Evolutionary conservation across 441 rosid species (phyloP).

Genomic region (Bruguiera hainesii): DNA sequence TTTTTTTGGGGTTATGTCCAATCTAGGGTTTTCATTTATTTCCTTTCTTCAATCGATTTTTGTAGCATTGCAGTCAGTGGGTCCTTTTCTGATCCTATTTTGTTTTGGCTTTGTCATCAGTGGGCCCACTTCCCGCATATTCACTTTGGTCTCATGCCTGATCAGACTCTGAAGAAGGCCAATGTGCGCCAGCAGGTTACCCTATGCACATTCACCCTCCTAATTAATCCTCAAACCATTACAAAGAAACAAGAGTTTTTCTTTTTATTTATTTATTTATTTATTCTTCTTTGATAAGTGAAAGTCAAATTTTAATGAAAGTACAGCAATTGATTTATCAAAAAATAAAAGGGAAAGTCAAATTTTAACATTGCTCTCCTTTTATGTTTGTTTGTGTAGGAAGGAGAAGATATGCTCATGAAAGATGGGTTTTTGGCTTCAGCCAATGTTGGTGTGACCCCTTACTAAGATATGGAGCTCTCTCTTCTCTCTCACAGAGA

Average conservation of each 20-base stretch:
- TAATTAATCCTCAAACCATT: neutral
- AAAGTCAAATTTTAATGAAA: too few relatives aligned
- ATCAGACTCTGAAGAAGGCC: slow-evolving; percentile 86
- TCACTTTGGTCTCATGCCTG: slow-evolving; percentile 97
- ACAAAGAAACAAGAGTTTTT: too few relatives aligned
- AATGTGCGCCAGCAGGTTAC: slow-evolving; percentile 70
- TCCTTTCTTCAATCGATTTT: neutral
- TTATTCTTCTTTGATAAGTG: neutral
- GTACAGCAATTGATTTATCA: too few relatives aligned
- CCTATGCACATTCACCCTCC: neutral
- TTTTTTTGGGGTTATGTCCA: neutral
- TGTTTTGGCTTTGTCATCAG: slow-evolving; percentile 33
- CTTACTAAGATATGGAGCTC: slow-evolving; percentile 37
- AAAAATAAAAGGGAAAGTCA: neutral
- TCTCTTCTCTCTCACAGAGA: neutral
- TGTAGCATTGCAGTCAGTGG: too few relatives aligned
- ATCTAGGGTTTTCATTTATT: slow-evolving; percentile 22
- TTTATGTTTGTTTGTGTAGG: slow-evolving; percentile 33
- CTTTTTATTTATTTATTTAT: neutral
- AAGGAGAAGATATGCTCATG: slow-evolving; percentile 69
- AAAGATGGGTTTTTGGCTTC: slow-evolving; percentile 79
- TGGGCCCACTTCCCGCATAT: slow-evolving; percentile 99
- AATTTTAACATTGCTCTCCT: neutral
- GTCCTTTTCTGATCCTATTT: neutral
- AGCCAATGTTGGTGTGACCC: slow-evolving; percentile 61